Evolutionary conservation across 768 basidiomycete species (phyloP).

Genomic region (Tylopilus plumbeoviolaceoides): DNA sequence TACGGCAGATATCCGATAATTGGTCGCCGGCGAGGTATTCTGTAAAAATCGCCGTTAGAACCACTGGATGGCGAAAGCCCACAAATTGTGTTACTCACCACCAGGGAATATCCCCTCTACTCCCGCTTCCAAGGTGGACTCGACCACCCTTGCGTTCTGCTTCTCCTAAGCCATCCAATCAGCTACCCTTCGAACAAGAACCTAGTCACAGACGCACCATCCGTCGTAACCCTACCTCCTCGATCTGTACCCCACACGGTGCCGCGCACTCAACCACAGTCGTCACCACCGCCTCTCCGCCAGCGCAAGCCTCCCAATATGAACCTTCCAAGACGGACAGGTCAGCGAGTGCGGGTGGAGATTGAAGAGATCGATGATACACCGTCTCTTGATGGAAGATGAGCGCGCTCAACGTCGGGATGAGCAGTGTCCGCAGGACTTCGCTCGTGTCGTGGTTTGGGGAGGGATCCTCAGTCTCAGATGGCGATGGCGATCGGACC

Average conservation of each 20-base stretch:
- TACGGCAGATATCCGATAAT: conserved; percentile 52
- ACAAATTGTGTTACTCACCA: conserved; percentile 29
- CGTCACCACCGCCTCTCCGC: conserved; percentile 55
- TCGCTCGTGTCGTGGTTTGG: conserved; percentile 41
- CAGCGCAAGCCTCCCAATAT: conserved; percentile 43
- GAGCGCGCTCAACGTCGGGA: conserved; percentile 67
- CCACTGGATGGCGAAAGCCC: neutral
- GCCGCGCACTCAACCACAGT: conserved; percentile 51
- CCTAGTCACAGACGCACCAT: conserved; percentile 36
- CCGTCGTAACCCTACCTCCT: conserved; percentile 42
- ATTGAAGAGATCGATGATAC: conserved; percentile 44
- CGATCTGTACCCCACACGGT: conserved; percentile 54
- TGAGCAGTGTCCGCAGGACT: conserved; percentile 57
- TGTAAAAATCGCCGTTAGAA: conserved; percentile 22
- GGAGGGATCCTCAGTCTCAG: conserved; percentile 1
- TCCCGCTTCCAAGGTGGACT: conserved; percentile 48
- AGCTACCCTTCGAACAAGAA: neutral
- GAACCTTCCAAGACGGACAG: conserved; percentile 49
- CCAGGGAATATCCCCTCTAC: conserved; percentile 43
- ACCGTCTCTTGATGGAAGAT: conserved; percentile 46
- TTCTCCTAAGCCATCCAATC: conserved; percentile 34
- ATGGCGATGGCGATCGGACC: conserved; percentile 1
- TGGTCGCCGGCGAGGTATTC: conserved; percentile 66
- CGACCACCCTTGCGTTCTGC: conserved; percentile 43
- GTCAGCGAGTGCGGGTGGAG: conserved; percentile 48